These are phyloP conservation scores for Dipodascus geniculatus DNA, from an alignment of 805 yeast species.

Conservation along the genomic window DNA sequence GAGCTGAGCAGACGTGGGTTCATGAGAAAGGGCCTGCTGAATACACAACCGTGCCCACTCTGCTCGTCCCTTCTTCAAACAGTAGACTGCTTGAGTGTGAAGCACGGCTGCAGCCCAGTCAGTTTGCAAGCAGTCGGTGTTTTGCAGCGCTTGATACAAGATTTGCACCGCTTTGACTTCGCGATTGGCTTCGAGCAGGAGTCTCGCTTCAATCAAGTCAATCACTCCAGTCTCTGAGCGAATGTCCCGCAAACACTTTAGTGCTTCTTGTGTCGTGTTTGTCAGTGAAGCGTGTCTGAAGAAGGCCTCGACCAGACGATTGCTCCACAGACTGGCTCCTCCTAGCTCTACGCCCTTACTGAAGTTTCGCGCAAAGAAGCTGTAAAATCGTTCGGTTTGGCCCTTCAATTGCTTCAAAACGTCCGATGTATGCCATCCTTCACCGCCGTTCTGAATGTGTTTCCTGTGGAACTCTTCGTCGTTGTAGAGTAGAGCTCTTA, in stretches of 20 bases:
- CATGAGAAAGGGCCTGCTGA: slow-evolving; percentile 59
- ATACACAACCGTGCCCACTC: slow-evolving; percentile 46
- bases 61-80: slow-evolving; percentile 42
- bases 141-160: slow-evolving; percentile 30
- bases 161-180: slow-evolving; percentile 37
- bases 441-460: not conserved
- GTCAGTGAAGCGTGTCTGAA: slow-evolving; percentile 52
- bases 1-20: slow-evolving; percentile 45
- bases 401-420: slow-evolving; percentile 46
- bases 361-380: slow-evolving; percentile 24
- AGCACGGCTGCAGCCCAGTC: slow-evolving; percentile 42
- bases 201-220: slow-evolving; percentile 30
- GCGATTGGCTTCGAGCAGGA: slow-evolving; percentile 31
- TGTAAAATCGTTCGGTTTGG: not conserved
- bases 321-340: slow-evolving; percentile 45
- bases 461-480: slow-evolving; percentile 59
- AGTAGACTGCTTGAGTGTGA: slow-evolving; percentile 51
- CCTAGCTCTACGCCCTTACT: slow-evolving; percentile 59
- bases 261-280: slow-evolving; percentile 47
- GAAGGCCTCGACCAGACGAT: slow-evolving; percentile 68
- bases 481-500: slow-evolving; percentile 64
- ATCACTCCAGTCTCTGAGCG: slow-evolving; percentile 37
- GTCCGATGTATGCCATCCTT: slow-evolving; percentile 40
- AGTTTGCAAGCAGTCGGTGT: slow-evolving; percentile 26
- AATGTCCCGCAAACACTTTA: slow-evolving; percentile 45